Percentiles rank a stretch among this genome's conserved stretches.
phyloP scores from a whole-genome alignment of 2,329 filamentous ascomycete species.

The Trichothecium roseum region DNA sequence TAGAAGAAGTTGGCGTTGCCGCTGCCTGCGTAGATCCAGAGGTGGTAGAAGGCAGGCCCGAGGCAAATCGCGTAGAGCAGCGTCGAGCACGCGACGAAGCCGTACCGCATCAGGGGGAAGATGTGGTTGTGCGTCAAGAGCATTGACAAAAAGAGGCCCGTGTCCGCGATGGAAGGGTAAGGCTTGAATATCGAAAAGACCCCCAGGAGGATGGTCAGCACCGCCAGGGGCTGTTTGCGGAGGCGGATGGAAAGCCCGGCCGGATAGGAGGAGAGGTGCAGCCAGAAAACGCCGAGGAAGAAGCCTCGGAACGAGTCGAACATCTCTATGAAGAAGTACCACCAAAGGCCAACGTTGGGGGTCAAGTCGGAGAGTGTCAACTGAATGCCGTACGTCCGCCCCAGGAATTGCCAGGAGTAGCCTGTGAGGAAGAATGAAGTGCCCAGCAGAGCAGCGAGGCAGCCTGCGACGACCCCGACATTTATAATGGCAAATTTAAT shows the following conservation, averaged over 20 bases:
- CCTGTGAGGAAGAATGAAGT: slow-evolving; percentile 66
- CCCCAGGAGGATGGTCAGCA: slow-evolving; percentile 73
- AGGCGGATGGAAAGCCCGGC: slow-evolving; percentile 76
- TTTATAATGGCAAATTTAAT: slow-evolving; percentile 44
- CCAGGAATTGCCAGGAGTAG: slow-evolving; percentile 77
- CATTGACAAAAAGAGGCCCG: slow-evolving; percentile 73
- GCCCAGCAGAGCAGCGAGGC: slow-evolving; percentile 52
- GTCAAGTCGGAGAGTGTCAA: slow-evolving; percentile 85
- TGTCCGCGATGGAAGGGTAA: slow-evolving; percentile 87
- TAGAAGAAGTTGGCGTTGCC: slow-evolving; percentile 99
- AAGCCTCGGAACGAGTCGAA: slow-evolving; percentile 97
- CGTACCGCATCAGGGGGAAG: slow-evolving; percentile 88
- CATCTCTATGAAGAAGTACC: slow-evolving; percentile 99
- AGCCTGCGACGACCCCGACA: slow-evolving; percentile 39
- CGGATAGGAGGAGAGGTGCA: slow-evolving; percentile 85
- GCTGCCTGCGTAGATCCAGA: slow-evolving; percentile 97
- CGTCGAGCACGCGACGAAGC: slow-evolving; percentile 73
- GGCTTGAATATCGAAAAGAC: slow-evolving; percentile 95
- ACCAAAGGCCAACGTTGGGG: slow-evolving; percentile 94
- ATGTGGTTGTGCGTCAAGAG: slow-evolving; percentile 84
- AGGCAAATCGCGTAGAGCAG: slow-evolving; percentile 82
- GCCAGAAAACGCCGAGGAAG: slow-evolving; percentile 96
- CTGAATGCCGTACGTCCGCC: slow-evolving; percentile 87
- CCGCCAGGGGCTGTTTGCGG: slow-evolving; percentile 75
- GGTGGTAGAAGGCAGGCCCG: slow-evolving; percentile 88